These are phyloP conservation scores for Rhizophora mangle DNA, from an alignment of 345 rosid species.

Conservation along the genomic window DNA sequence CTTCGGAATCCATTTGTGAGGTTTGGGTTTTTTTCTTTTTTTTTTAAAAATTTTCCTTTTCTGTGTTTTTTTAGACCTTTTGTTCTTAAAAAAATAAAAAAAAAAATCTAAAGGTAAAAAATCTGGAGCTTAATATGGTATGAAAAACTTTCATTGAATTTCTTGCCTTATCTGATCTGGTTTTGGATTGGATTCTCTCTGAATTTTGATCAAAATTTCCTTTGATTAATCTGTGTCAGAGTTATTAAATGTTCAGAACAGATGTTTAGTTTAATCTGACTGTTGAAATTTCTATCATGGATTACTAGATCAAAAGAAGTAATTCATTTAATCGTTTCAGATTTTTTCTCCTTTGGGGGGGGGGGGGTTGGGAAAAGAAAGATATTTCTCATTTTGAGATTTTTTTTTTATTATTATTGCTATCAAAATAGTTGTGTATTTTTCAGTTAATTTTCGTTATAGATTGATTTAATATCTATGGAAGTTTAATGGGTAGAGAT, in stretches of 20 bases:
- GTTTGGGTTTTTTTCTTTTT: not conserved
- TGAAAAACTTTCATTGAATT: not conserved
- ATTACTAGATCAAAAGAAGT: no score
- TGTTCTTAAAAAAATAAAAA: no score
- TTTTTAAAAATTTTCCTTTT: conserved; percentile 4
- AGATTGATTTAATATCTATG: not conserved
- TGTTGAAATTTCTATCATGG: no score
- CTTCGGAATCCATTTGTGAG: conserved; percentile 15
- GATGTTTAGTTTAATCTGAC: not conserved
- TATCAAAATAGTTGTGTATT: not conserved
- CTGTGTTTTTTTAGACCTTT: not conserved
- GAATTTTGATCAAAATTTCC: not conserved
- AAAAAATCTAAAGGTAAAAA: no score
- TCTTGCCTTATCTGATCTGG: conserved; percentile 13
- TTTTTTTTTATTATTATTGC: not conserved
- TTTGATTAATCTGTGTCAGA: not conserved
- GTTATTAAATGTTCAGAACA: not conserved
- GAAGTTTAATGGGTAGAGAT: not conserved
- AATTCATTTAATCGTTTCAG: no score
- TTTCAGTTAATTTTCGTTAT: not conserved
- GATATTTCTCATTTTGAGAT: not conserved
- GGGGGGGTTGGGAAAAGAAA: not conserved
- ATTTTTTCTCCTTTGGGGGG: no score
- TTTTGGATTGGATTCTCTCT: not conserved
- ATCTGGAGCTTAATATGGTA: conserved; percentile 1